These are phyloP conservation scores for Lepidium africanum DNA, from an alignment of 345 rosid species.

Conservation along the genomic window DNA sequence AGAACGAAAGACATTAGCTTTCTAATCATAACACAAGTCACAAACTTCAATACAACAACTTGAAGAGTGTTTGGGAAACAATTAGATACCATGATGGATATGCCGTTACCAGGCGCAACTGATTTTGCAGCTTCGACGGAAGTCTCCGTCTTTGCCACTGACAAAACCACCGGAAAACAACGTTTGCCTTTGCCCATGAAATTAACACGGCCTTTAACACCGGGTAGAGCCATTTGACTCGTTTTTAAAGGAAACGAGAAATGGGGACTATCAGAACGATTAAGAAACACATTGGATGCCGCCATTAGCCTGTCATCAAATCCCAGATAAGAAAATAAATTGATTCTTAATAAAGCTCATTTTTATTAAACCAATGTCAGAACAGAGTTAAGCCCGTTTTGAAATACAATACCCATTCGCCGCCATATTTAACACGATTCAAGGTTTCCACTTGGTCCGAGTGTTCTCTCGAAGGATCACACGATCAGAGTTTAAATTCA, in stretches of 20 bases:
- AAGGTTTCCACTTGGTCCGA: background rate
- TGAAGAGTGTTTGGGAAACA: background rate
- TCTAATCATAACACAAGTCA: background rate
- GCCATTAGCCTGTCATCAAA: slow-evolving; percentile 24
- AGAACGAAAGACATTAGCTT: background rate
- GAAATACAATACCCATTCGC: slow-evolving; percentile 7
- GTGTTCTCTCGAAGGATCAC: background rate
- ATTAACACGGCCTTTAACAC: background rate
- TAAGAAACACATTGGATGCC: slow-evolving; percentile 6
- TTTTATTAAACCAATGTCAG: background rate
- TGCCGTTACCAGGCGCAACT: slow-evolving; percentile 14
- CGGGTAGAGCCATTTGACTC: background rate
- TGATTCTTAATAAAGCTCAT: background rate
- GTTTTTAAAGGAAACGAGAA: background rate
- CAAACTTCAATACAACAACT: background rate
- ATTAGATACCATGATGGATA: slow-evolving; percentile 37
- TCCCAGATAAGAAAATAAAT: background rate
- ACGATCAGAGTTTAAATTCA: background rate
- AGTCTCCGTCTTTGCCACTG: slow-evolving; percentile 30
- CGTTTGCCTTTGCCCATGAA: background rate
- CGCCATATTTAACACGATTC: slow-evolving; percentile 4
- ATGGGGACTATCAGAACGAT: background rate
- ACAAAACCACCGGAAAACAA: slow-evolving; percentile 11
- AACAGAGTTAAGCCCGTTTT: background rate
- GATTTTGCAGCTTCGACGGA: background rate